Evolutionary conservation across 208 protist genomes (phyloP), one percentile per base, ranked within the genome.

Genomic region (Leishmania tarentolae): DNA sequence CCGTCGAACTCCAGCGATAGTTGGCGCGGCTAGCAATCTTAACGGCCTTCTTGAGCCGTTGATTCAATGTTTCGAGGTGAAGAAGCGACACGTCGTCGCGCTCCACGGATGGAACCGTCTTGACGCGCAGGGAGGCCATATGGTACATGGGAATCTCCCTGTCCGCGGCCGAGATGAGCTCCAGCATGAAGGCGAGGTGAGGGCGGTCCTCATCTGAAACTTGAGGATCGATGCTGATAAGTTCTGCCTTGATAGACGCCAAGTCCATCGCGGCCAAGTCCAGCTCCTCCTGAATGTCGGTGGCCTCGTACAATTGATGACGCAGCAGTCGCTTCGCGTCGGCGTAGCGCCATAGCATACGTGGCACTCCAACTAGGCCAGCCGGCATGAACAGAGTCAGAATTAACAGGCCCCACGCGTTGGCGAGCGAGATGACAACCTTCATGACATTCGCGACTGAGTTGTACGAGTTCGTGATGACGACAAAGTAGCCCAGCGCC

Each of bases 401-500:
- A 46, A 97, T 90, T 31, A 98, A 82, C 71, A 98, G 89, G 84
- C 95, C 95, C 91, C 94, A 97, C 46, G 95, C 89, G 85, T 98
- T 98, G 46, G 92, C 92, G n/a, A 95, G 79, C 56, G 93, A 95
- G 74, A 97, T 93, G 74, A 81, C 91, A 42, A 98, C 81, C 76
- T 95, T 96, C 53, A 90, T 52, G 28, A 96, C 91, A 59, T 74
- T 87, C 13, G 82, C 59, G 47, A 90, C 47, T 13, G 91, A 92
- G 52, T 77, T 81, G 83, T 93, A 93, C 15, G 91, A 91, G 53
- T 93, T 92, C 61, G 95, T 96, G 52, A 96, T 70, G 81, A 97
- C 89, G 15, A 94, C 76, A 68, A 98, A 83, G 79, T 96, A 98
- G 21, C 79, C 83, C 76, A 98, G 90, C 56, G 94, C 81, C 3